These are phyloP conservation scores for Tanacetum coccineum DNA, from an alignment of 129 eudicot species.

Conservation along the genomic window DNA sequence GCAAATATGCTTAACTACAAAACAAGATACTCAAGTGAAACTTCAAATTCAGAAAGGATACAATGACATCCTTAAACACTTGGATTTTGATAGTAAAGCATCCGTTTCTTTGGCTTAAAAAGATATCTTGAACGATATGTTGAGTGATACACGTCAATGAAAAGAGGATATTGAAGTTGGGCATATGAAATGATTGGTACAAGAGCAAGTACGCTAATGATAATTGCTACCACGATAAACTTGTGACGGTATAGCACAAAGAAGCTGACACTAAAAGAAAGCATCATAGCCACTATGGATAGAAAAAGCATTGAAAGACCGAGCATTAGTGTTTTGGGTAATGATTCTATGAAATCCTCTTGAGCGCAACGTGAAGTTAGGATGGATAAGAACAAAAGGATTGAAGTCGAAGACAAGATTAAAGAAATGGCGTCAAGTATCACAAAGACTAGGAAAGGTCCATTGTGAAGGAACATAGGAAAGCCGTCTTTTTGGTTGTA, in stretches of 20 bases:
- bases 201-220: conserved; percentile 2
- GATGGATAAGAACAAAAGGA: conserved; percentile 16
- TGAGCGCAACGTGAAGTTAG: conserved; percentile 14
- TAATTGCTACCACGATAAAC: background rate
- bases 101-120: conserved; percentile 11
- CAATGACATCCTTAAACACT: background rate
- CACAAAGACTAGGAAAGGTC: conserved; percentile 15
- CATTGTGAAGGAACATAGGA: conserved; percentile 4
- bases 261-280: conserved; percentile 12
- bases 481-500: background rate
- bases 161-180: conserved; percentile 5
- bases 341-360: conserved; percentile 14
- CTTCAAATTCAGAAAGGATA: background rate
- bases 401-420: background rate
- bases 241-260: conserved; percentile 14
- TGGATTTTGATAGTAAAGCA: conserved; percentile 4
- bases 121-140: conserved; percentile 2
- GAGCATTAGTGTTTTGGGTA: background rate
- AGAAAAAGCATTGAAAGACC: conserved; percentile 13
- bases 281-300: conserved; percentile 15
- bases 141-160: background rate
- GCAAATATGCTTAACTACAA: too few species aligned
- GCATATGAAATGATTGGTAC: conserved; percentile 1
- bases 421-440: conserved; percentile 11
- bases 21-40: background rate